Percentiles rank a stretch among this genome's conserved stretches.
Evolutionary conservation across 1,139 yeast genomes (phyloP).

Genomic region (Sugiyamaella xylanicola): DNA sequence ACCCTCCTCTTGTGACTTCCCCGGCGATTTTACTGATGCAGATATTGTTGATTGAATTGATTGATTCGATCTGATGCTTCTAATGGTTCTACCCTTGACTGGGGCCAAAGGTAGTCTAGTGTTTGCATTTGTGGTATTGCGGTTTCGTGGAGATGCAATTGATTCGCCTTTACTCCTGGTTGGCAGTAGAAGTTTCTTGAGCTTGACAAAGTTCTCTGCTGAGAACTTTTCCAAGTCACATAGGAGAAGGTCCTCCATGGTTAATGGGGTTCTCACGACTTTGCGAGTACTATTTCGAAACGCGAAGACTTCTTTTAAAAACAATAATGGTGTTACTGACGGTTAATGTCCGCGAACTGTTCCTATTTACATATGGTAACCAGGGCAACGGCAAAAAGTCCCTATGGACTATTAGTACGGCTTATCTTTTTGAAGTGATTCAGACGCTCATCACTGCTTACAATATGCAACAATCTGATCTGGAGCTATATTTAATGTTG

Average conservation of each 20-base stretch:
- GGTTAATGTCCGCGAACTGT: neutral
- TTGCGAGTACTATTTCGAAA: neutral
- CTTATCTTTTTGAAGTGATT: neutral
- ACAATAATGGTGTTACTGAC: too few relatives aligned
- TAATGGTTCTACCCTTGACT: neutral
- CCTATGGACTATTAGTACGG: neutral
- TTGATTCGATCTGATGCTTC: neutral
- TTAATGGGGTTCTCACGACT: neutral
- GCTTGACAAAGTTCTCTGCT: constrained; percentile 7
- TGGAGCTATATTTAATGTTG: too few relatives aligned
- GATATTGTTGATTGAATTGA: neutral
- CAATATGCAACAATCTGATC: neutral
- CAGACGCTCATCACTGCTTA: neutral
- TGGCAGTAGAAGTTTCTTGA: constrained; percentile 9
- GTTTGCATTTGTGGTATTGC: neutral
- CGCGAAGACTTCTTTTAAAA: neutral
- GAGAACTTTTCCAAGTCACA: constrained; percentile 15
- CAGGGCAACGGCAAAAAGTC: constrained; percentile 6
- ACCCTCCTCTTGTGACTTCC: too few relatives aligned
- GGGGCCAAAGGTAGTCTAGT: neutral
- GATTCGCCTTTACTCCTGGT: neutral
- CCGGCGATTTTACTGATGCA: too few relatives aligned
- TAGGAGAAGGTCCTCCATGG: constrained; percentile 17
- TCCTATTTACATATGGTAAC: constrained; percentile 13
- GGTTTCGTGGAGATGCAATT: neutral